Evolutionary conservation across 495 filamentous ascomycete species (phyloP), one percentile per base, ranked within the genome.

Genomic region (Neurospora sp.): DNA sequence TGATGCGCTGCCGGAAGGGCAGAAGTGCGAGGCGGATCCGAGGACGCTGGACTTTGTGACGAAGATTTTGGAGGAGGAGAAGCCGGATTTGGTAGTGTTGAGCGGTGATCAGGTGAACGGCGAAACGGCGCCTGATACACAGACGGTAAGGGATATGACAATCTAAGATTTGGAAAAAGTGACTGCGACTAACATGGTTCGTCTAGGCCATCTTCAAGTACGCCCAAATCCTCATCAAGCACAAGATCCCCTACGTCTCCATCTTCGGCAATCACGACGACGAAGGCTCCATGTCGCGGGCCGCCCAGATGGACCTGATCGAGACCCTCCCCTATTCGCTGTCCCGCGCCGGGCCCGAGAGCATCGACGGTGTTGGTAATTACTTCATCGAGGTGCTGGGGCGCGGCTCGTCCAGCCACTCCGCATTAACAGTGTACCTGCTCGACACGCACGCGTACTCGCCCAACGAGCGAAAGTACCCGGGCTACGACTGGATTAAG

Each of bases 221-320:
- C 74, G 94, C 93, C 21, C 91, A 93, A 73, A 84, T 95, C 4
- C 88, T 99, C 70, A 91, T 95, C 74, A 89, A 93, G 78, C 93
- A 91, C 79, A 92, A 92, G 76, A 92, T 97, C 54, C 96, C 96
- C 0, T 99, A 95, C 77, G 95, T 94, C 43, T 89, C 91, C 69
- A 98, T 99, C 71, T 97, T 98, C 78, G 96, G 96, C 54, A 99
- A 99, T 79, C 96, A 99, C 81, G 96, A 99, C 79, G 94, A 98
- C 79, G 95, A 98, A 85, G 92, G 92, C 19, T 87, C 93, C 69
- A 86, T 97, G 72, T 87, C 89, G 31, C 91, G 96, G 31, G 82
- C 86, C 5, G 88, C 88, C 5, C 89, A 93, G 74, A 98, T 98
- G 95, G 84, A 89, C 7, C 86, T 99, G 31, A 89, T 96, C 42